These are phyloP conservation scores for Canariomyces notabilis DNA, from an alignment of 2,329 filamentous ascomycete genomes.

Conservation along the genomic window DNA sequence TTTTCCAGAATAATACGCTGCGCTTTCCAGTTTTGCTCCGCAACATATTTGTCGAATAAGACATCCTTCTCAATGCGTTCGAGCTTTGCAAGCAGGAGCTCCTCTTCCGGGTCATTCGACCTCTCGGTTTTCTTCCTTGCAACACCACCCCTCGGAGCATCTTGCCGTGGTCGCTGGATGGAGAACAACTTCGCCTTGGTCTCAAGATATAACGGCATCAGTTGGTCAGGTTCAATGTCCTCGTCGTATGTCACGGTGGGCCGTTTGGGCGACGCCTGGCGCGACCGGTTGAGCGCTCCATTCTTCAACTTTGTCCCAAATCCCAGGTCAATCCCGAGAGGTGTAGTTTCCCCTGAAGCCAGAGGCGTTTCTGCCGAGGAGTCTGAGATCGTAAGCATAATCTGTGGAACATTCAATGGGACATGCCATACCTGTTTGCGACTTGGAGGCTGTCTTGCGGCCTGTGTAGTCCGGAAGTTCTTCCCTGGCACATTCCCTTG, in stretches of 20 bases:
- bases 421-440: slow-evolving; percentile 28
- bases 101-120: slow-evolving; percentile 45
- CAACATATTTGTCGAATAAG: slow-evolving; percentile 63
- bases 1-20: slow-evolving; percentile 57
- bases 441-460: slow-evolving; percentile 35
- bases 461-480: slow-evolving; percentile 70
- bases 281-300: slow-evolving; percentile 27
- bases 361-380: slow-evolving; percentile 46
- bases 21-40: slow-evolving; percentile 60
- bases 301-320: slow-evolving; percentile 32
- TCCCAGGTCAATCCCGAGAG: slow-evolving; percentile 34
- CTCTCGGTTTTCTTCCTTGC: neutral
- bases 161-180: slow-evolving; percentile 50
- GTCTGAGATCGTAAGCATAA: slow-evolving; percentile 31
- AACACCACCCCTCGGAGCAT: slow-evolving; percentile 36
- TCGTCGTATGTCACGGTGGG: slow-evolving; percentile 52
- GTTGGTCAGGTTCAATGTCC: slow-evolving; percentile 69
- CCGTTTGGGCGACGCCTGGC: slow-evolving; percentile 37
- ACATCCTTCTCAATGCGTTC: slow-evolving; percentile 72
- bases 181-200: slow-evolving; percentile 65
- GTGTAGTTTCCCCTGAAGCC: slow-evolving; percentile 47
- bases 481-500: slow-evolving; percentile 63
- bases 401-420: neutral
- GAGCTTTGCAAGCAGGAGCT: slow-evolving; percentile 68
- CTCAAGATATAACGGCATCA: slow-evolving; percentile 71